A percentile compares a stretch with the other conserved stretches of the same genome.
These are phyloP conservation scores for Mortierella polycephala DNA, from an alignment of 371 early-diverging fungal genomes.

Conservation along the genomic window DNA sequence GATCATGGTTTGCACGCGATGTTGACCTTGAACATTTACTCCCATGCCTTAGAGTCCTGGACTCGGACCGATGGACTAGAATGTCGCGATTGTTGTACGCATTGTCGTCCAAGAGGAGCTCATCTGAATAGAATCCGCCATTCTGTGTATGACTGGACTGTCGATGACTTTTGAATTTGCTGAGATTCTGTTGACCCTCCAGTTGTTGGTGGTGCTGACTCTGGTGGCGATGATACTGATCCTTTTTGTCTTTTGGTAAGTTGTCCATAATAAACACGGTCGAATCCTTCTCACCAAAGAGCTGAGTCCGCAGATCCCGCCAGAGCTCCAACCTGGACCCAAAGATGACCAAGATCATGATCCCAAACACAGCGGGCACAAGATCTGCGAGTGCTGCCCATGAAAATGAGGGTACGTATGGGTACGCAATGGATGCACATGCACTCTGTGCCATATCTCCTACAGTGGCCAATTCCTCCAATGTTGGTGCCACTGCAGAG, in stretches of 20 bases:
- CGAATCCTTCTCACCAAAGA: conserved; percentile 7
- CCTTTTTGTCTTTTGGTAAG: conserved; percentile 7
- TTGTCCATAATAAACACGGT: conserved; percentile 15
- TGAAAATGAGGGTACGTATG: conserved; percentile 26
- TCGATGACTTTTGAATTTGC: background rate
- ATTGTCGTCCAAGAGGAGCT: background rate
- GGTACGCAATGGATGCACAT: conserved; percentile 22
- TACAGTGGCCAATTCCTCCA: conserved; percentile 8
- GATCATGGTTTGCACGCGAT: too few species aligned
- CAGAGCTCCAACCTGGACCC: conserved; percentile 41
- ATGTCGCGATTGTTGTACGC: conserved; percentile 17
- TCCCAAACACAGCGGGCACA: conserved; percentile 25
- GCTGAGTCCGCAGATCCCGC: conserved; percentile 20
- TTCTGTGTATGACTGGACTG: background rate
- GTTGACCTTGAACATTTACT: too few species aligned
- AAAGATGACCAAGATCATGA: conserved; percentile 29
- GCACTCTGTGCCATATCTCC: conserved; percentile 24
- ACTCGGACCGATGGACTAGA: conserved; percentile 2
- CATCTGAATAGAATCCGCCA: conserved; percentile 14
- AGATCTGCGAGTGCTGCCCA: conserved; percentile 34
- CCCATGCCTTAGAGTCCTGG: too few species aligned
- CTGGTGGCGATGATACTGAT: conserved; percentile 4
- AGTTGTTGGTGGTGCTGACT: background rate
- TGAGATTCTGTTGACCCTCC: background rate
- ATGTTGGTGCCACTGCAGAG: background rate